These are phyloP conservation scores for Sonneratia alba DNA, from an alignment of 345 rosid species.

Conservation along the genomic window DNA sequence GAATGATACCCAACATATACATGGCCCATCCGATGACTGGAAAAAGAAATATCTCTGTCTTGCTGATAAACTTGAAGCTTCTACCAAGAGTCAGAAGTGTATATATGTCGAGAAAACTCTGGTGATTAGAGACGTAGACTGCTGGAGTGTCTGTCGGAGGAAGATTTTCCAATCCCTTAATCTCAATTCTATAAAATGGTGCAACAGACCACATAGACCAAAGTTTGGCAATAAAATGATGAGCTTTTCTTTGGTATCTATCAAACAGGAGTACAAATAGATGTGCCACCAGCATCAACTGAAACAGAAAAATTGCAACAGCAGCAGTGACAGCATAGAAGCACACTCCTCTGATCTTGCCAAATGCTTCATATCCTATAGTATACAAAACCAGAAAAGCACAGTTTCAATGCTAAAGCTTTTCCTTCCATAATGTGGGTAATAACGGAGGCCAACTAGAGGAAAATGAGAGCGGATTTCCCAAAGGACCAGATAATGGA, in stretches of 20 bases:
- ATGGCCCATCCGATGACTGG: constrained; percentile 95
- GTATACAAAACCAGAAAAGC: constrained; percentile 18
- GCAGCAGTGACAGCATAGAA: constrained; percentile 55
- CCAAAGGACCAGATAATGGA: constrained; percentile 49
- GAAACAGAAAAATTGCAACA: constrained; percentile 53
- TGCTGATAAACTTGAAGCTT: constrained; percentile 87
- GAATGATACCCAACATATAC: constrained; percentile 74
- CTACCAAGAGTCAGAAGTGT: constrained; percentile 74
- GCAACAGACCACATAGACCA: constrained; percentile 58
- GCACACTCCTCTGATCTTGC: constrained; percentile 70
- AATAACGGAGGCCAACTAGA: neutral
- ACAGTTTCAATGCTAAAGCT: constrained; percentile 9
- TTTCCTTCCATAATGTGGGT: neutral
- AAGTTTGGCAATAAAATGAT: constrained; percentile 57
- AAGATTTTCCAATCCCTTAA: constrained; percentile 71
- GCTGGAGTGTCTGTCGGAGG: constrained; percentile 68
- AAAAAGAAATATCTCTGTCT: constrained; percentile 61
- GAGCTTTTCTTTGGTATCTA: constrained; percentile 59
- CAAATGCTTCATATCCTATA: constrained; percentile 47
- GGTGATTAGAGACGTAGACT: constrained; percentile 89
- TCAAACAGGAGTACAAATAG: constrained; percentile 73
- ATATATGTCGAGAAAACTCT: constrained; percentile 84
- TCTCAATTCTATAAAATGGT: constrained; percentile 47
- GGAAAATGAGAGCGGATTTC: constrained; percentile 5
- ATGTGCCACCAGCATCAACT: constrained; percentile 55